These are phyloP conservation scores for Ceratobasidium sp. DNA, from an alignment of 1,284 basidiomycete species.

Conservation along the genomic window DNA sequence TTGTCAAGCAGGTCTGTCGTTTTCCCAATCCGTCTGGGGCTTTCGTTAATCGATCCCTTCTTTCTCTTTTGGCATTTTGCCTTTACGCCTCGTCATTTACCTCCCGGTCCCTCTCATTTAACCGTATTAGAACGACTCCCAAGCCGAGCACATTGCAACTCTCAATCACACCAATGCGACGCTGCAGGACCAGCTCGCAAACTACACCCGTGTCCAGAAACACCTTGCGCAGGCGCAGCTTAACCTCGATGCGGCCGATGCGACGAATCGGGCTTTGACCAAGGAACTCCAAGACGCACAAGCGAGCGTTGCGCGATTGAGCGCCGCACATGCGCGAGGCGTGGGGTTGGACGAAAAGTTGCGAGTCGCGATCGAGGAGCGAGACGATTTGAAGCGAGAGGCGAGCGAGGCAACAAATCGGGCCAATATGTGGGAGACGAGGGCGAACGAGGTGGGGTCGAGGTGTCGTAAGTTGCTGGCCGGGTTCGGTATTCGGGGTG, in stretches of 20 bases:
- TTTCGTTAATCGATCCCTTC: neutral
- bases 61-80: constrained; percentile 1
- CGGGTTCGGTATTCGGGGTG: neutral
- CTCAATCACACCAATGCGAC: constrained; percentile 44
- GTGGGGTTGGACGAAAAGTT: constrained; percentile 76
- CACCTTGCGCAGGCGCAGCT: constrained; percentile 81
- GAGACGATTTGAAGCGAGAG: constrained; percentile 88
- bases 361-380: constrained; percentile 70
- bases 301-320: constrained; percentile 72
- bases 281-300: constrained; percentile 84
- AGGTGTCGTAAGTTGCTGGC: constrained; percentile 59
- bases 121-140: constrained; percentile 35
- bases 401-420: constrained; percentile 77
- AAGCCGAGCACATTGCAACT: constrained; percentile 44
- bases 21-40: constrained; percentile 3
- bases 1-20: constrained; percentile 47
- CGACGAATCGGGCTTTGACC: constrained; percentile 77
- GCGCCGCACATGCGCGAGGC: constrained; percentile 73
- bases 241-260: constrained; percentile 84
- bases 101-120: neutral
- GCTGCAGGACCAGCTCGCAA: constrained; percentile 32
- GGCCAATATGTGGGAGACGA: constrained; percentile 74
- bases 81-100: constrained; percentile 18
- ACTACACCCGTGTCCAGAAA: constrained; percentile 59
- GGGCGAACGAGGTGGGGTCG: constrained; percentile 70